Percentiles rank a stretch among this genome's conserved stretches.
phyloP scores from a whole-genome alignment of 768 basidiomycete genomes.

The Serendipita indica region DNA sequence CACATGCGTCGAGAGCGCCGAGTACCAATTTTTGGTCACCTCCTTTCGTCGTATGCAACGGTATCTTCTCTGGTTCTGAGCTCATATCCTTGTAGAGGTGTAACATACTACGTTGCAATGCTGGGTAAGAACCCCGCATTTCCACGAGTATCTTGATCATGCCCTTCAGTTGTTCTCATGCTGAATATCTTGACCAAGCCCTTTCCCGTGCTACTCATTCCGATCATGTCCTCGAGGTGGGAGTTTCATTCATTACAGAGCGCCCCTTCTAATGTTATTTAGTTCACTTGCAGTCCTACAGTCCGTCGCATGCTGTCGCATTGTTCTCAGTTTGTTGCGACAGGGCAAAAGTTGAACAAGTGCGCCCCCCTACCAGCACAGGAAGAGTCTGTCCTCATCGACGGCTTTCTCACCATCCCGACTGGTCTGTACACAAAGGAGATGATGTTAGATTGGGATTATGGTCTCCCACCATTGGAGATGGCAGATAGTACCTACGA shows the following conservation, averaged over 20 bases:
- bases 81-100: background rate
- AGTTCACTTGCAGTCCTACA: background rate
- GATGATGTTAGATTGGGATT: background rate
- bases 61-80: background rate
- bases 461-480: background rate
- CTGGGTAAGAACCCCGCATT: background rate
- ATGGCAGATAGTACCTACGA: too few relatives aligned
- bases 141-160: background rate
- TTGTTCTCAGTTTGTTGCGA: background rate
- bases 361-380: background rate
- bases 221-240: background rate
- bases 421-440: background rate
- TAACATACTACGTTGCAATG: background rate
- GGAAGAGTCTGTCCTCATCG: background rate
- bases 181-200: background rate
- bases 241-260: background rate
- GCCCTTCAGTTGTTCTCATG: background rate
- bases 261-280: background rate
- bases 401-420: background rate
- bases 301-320: background rate
- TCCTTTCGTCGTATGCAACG: background rate
- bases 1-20: background rate
- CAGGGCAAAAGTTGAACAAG: background rate
- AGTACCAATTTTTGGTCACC: background rate
- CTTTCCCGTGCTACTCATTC: background rate